Evolutionary conservation across 1,284 basidiomycete species (phyloP).

Genomic region (Ganoderma meredithae): DNA sequence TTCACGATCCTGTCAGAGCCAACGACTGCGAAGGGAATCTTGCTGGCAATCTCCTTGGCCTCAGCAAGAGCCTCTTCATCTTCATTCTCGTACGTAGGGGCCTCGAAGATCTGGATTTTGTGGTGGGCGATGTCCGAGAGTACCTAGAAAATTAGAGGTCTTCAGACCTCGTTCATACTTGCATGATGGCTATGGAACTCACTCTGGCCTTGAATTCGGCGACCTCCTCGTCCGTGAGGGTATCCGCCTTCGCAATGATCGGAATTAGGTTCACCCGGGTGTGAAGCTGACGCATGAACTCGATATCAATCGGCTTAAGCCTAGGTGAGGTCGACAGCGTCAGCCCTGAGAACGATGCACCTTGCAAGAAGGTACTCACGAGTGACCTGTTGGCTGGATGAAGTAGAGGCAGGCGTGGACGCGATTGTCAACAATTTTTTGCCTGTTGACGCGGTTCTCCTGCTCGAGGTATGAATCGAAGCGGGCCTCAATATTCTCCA

Average conservation of each 20-base stretch:
- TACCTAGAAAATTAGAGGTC: conserved; percentile 58
- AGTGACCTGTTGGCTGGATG: conserved; percentile 96
- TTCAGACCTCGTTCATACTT: background rate
- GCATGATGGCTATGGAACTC: conserved; percentile 35
- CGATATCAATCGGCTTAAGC: conserved; percentile 95
- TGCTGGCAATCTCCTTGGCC: conserved; percentile 95
- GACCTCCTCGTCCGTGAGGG: conserved; percentile 95
- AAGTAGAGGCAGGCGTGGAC: conserved; percentile 97
- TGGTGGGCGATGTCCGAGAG: conserved; percentile 91
- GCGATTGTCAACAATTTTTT: conserved; percentile 87
- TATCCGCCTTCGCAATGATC: conserved; percentile 96
- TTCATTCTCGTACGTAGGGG: conserved; percentile 94
- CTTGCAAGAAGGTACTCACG: conserved; percentile 66
- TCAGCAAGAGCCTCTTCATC: conserved; percentile 97
- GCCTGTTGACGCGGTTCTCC: conserved; percentile 95
- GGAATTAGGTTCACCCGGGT: conserved; percentile 97
- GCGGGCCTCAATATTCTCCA: conserved; percentile 96
- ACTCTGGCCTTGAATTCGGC: conserved; percentile 91
- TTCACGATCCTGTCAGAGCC: conserved; percentile 87
- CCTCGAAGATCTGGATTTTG: conserved; percentile 95
- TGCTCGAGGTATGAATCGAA: conserved; percentile 97
- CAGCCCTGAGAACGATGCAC: conserved; percentile 2
- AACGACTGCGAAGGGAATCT: conserved; percentile 97
- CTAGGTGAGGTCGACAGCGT: conserved; percentile 48
- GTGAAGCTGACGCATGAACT: conserved; percentile 96